phyloP scores from a whole-genome alignment of 139 green algal genomes.

The Zygnema cylindricum region DNA sequence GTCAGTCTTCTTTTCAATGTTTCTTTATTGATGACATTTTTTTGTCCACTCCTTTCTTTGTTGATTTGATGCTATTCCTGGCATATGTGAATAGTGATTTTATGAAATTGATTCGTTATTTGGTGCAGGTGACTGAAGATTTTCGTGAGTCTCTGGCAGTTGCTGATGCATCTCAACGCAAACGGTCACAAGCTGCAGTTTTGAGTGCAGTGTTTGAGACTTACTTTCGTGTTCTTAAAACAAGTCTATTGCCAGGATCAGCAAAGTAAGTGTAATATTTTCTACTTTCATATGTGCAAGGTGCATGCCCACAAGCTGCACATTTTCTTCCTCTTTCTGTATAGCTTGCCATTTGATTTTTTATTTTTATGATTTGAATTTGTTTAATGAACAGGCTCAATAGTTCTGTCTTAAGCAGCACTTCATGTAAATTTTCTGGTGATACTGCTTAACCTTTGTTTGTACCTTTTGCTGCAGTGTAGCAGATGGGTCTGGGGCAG shows the following conservation, averaged over 20 bases:
- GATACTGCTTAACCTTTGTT: too few species aligned
- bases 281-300: constrained; percentile 9
- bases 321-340: too few species aligned
- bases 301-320: too few species aligned
- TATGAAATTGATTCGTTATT: too few species aligned
- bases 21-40: neutral
- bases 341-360: too few species aligned
- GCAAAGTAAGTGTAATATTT: neutral
- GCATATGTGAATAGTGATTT: too few species aligned
- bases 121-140: constrained; percentile 45
- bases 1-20: neutral
- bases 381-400: too few species aligned
- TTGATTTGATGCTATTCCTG: too few species aligned
- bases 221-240: constrained; percentile 68
- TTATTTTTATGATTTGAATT: too few species aligned
- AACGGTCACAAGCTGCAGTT: constrained; percentile 51
- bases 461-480: neutral
- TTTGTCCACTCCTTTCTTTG: too few species aligned
- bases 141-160: constrained; percentile 55
- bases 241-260: constrained; percentile 27
- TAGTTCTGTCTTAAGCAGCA: too few species aligned
- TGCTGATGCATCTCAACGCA: constrained; percentile 26
- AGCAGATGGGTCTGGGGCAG: constrained; percentile 34
- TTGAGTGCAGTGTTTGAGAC: constrained; percentile 67
- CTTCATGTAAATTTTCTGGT: too few species aligned